phyloP scores from a whole-genome alignment of 257 asterid species.

The Misopates orontium region DNA sequence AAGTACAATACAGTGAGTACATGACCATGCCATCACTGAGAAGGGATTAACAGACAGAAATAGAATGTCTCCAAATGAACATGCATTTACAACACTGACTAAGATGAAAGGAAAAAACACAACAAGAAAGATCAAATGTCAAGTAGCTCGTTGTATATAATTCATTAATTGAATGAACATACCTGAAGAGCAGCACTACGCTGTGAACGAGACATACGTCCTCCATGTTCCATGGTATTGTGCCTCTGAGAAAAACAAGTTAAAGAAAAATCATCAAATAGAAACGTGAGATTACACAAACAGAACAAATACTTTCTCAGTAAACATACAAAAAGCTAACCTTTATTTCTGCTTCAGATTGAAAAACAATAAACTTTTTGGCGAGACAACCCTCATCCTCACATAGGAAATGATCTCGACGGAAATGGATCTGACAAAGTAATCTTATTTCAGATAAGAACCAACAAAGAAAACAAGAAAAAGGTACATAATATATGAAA shows the following conservation, averaged over 20 bases:
- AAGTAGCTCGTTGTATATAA: neutral
- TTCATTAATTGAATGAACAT: conserved; percentile 25
- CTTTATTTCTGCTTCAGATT: conserved; percentile 85
- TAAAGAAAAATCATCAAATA: conserved; percentile 20
- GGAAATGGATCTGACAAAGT: conserved; percentile 71
- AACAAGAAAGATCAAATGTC: conserved; percentile 3
- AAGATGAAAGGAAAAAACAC: neutral
- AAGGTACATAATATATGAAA: neutral
- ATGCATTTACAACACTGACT: neutral
- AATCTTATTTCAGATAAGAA: conserved; percentile 24
- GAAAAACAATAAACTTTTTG: conserved; percentile 81
- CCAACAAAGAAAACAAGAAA: conserved; percentile 4
- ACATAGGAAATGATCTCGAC: conserved; percentile 78
- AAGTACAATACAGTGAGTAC: conserved; percentile 19
- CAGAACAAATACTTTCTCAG: neutral
- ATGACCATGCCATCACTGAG: conserved; percentile 17
- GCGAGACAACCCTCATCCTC: conserved; percentile 90
- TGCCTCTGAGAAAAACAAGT: conserved; percentile 67
- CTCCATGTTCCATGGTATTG: conserved; percentile 87
- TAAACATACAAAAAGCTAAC: conserved; percentile 38
- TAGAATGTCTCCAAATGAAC: conserved; percentile 9
- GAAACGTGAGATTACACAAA: neutral
- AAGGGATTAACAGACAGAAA: conserved; percentile 4
- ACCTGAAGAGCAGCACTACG: conserved; percentile 99
- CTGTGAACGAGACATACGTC: conserved; percentile 92